These are phyloP conservation scores for Sphenostylis stenocarpa DNA, from an alignment of 306 rosid species.

Conservation along the genomic window DNA sequence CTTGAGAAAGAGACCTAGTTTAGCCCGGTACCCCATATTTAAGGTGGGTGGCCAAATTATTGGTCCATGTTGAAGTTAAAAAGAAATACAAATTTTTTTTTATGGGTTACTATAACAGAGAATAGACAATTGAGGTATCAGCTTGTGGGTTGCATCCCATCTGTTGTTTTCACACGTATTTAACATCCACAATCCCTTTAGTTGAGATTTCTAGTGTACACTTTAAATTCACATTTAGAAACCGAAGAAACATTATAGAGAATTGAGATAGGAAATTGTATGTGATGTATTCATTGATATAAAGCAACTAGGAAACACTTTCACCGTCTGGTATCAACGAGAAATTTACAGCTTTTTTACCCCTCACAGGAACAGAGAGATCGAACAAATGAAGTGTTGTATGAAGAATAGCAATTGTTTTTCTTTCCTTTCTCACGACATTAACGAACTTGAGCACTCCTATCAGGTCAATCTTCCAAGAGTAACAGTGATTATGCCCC, in stretches of 20 bases:
- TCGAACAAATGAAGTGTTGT: constrained; percentile 64
- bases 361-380: constrained; percentile 81
- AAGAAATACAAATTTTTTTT: too few relatives aligned
- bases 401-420: constrained; percentile 67
- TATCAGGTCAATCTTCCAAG: constrained; percentile 81
- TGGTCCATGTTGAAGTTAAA: too few relatives aligned
- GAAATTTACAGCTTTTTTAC: constrained; percentile 1
- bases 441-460: constrained; percentile 82
- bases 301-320: constrained; percentile 6
- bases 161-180: constrained; percentile 8
- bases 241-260: background rate
- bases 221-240: constrained; percentile 6
- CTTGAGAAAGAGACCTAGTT: constrained; percentile 22
- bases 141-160: too few relatives aligned
- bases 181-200: constrained; percentile 13
- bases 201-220: background rate
- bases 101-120: too few relatives aligned
- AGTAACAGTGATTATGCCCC: constrained; percentile 89
- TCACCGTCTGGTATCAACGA: background rate
- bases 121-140: background rate
- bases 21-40: too few relatives aligned
- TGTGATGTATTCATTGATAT: constrained; percentile 65
- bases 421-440: constrained; percentile 78
- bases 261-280: constrained; percentile 2
- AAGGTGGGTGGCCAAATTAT: too few relatives aligned